phyloP scores from a whole-genome alignment of 2,329 filamentous ascomycete genomes.

The Davidsoniella virescens region DNA sequence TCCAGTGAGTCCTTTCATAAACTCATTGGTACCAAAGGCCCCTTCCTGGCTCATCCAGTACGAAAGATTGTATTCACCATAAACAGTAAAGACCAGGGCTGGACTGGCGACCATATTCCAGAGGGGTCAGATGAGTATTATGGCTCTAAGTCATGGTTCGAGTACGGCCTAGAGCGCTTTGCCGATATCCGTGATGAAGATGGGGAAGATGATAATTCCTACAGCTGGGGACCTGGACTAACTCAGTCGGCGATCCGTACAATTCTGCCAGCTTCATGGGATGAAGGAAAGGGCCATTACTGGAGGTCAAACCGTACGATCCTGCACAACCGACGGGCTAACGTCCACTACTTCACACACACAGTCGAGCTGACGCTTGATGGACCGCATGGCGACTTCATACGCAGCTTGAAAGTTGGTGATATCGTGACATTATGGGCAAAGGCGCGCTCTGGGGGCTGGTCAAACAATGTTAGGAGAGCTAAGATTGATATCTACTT shows the following conservation, averaged over 20 bases:
- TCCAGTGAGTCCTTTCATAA: background rate
- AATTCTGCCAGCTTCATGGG: conserved; percentile 20
- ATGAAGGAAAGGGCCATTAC: conserved; percentile 20
- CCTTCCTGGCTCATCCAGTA: conserved; percentile 31
- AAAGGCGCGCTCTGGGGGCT: conserved; percentile 37
- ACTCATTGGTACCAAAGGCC: conserved; percentile 16
- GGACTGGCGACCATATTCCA: conserved; percentile 22
- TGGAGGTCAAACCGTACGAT: conserved; percentile 25
- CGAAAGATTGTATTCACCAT: conserved; percentile 47
- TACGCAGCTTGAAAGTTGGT: conserved; percentile 38
- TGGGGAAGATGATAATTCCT: background rate
- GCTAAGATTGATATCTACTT: conserved; percentile 42
- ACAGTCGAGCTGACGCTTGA: conserved; percentile 32
- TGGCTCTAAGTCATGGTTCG: conserved; percentile 45
- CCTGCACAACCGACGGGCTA: conserved; percentile 30
- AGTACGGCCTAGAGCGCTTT: conserved; percentile 42
- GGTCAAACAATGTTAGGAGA: conserved; percentile 34
- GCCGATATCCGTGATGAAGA: conserved; percentile 19
- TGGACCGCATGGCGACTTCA: conserved; percentile 30
- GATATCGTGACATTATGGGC: conserved; percentile 47
- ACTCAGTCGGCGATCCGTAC: conserved; percentile 24
- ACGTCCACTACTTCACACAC: conserved; percentile 23
- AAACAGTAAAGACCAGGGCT: conserved; percentile 42
- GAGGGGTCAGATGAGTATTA: background rate
- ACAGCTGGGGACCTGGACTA: conserved; percentile 13